Percentiles rank a stretch among this genome's conserved stretches.
These are phyloP conservation scores for Escallonia rubra DNA, from an alignment of 129 eudicot species.

Conservation along the genomic window DNA sequence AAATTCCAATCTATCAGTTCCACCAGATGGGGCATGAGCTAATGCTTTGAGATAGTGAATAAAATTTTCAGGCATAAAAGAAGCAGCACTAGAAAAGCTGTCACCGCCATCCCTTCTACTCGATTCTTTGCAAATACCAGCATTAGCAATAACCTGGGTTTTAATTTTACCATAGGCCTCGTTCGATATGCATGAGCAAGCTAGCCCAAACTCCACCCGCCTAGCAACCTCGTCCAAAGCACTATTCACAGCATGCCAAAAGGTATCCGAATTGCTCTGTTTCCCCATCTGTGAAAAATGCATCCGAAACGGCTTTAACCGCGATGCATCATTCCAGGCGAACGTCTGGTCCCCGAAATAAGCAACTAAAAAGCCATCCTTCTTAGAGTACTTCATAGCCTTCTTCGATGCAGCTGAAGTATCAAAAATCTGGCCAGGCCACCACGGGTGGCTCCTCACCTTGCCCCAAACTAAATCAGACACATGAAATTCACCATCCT, in stretches of 20 bases:
- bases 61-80: slow-evolving; percentile 48
- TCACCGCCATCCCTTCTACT: slow-evolving; percentile 54
- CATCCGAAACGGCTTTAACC: slow-evolving; percentile 50
- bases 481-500: slow-evolving; percentile 38
- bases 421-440: slow-evolving; percentile 73
- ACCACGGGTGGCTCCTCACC: slow-evolving; percentile 78
- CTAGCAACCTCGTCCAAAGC: slow-evolving; percentile 65
- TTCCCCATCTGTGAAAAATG: slow-evolving; percentile 45
- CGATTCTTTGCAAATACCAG: slow-evolving; percentile 46
- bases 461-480: slow-evolving; percentile 82
- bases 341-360: slow-evolving; percentile 72
- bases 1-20: slow-evolving; percentile 30
- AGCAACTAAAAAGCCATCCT: slow-evolving; percentile 40
- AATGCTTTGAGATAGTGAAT: slow-evolving; percentile 31
- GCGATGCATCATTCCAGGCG: slow-evolving; percentile 52
- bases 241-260: slow-evolving; percentile 46
- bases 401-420: slow-evolving; percentile 49
- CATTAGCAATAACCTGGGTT: slow-evolving; percentile 35
- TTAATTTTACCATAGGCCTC: slow-evolving; percentile 19
- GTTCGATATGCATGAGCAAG: slow-evolving; percentile 49
- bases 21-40: slow-evolving; percentile 40
- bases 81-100: slow-evolving; percentile 28
- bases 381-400: slow-evolving; percentile 41
- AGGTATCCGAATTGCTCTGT: slow-evolving; percentile 43
- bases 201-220: slow-evolving; percentile 61